Percentiles rank a stretch among this genome's conserved stretches.
These are phyloP conservation scores for Plasmopara halstedii DNA, from an alignment of 352 stramenopile species.

Conservation along the genomic window DNA sequence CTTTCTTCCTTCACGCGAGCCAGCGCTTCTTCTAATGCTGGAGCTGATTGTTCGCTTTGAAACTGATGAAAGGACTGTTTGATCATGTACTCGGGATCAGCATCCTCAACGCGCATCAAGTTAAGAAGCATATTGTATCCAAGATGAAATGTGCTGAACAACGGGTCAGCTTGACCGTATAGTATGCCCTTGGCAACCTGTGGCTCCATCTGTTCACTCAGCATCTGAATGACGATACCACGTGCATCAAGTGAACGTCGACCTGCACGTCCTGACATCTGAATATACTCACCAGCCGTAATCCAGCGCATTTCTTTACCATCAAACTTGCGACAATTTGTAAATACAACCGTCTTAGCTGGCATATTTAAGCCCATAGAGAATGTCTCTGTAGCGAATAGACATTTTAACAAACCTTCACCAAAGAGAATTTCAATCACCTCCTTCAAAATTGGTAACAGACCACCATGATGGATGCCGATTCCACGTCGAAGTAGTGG, in stretches of 20 bases:
- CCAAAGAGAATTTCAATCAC: constrained; percentile 90
- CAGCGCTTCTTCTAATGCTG: constrained; percentile 68
- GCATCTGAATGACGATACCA: constrained; percentile 98
- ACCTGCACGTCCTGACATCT: constrained; percentile 96
- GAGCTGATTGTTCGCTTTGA: constrained; percentile 79
- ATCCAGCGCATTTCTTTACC: constrained; percentile 95
- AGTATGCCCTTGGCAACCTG: constrained; percentile 92
- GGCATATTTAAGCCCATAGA: constrained; percentile 99
- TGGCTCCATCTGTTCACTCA: constrained; percentile 99
- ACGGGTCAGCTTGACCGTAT: constrained; percentile 66
- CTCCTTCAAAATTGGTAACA: constrained; percentile 99
- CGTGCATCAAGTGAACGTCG: constrained; percentile 96
- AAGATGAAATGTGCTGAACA: constrained; percentile 92
- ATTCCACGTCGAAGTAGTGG: constrained; percentile 97
- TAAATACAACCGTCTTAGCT: constrained; percentile 99
- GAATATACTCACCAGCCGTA: constrained; percentile 92
- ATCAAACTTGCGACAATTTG: constrained; percentile 94
- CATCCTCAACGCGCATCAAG: constrained; percentile 96
- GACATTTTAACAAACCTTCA: constrained; percentile 96
- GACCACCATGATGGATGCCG: constrained; percentile 98
- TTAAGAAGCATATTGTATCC: constrained; percentile 99
- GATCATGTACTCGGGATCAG: constrained; percentile 97
- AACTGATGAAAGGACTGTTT: constrained; percentile 97
- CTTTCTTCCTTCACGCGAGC: constrained; percentile 76
- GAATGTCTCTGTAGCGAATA: constrained; percentile 98